A percentile compares a stretch with the other conserved stretches of the same genome.
These are phyloP conservation scores for Claviceps paspali DNA, from an alignment of 2,329 filamentous ascomycete genomes.

Conservation along the genomic window DNA sequence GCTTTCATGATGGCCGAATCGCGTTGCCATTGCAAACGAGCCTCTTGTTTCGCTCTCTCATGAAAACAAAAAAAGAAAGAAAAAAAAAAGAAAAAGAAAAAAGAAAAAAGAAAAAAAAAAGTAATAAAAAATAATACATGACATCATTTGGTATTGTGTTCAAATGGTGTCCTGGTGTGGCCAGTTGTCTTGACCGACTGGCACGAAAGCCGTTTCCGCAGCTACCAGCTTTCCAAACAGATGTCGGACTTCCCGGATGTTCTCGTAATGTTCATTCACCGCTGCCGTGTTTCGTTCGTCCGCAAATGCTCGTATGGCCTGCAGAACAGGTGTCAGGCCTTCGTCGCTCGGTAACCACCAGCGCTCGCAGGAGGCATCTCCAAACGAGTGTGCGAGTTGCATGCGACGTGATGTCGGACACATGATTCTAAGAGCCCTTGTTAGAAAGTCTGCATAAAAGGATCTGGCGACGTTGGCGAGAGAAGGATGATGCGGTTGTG, in stretches of 20 bases:
- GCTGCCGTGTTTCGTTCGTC: constrained; percentile 55
- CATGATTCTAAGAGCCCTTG: constrained; percentile 49
- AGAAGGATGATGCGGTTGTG: background rate
- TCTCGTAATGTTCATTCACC: constrained; percentile 42
- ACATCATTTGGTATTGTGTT: no score
- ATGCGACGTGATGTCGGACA: constrained; percentile 59
- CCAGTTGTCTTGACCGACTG: background rate
- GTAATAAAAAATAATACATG: background rate
- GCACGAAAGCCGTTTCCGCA: constrained; percentile 3
- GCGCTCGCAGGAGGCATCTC: constrained; percentile 50
- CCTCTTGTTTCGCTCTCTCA: no score
- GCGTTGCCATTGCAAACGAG: no score
- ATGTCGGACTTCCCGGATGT: constrained; percentile 58
- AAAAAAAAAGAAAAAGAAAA: background rate
- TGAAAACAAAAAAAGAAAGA: no score
- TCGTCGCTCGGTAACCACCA: constrained; percentile 89
- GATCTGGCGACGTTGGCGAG: background rate
- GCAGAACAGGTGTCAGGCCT: constrained; percentile 57
- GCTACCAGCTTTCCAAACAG: constrained; percentile 48
- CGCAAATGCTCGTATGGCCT: constrained; percentile 65
- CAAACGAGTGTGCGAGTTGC: constrained; percentile 64
- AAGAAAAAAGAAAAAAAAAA: no score
- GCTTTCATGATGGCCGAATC: no score
- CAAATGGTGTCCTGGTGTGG: background rate
- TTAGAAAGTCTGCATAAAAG: background rate